Evolutionary conservation across 345 rosid species (phyloP).

Genomic region (Gossypium raimondii): DNA sequence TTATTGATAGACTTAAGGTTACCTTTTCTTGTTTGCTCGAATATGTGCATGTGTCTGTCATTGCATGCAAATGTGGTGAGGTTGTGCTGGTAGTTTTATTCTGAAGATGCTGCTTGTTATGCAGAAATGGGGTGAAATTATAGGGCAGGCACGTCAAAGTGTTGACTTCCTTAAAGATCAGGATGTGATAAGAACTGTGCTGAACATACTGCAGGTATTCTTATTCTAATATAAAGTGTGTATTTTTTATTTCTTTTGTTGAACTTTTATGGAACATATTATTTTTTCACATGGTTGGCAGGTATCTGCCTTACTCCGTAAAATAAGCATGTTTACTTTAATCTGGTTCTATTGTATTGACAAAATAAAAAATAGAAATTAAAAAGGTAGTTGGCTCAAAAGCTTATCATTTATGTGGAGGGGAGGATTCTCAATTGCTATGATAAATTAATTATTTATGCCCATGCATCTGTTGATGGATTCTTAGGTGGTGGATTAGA

Average conservation of each 20-base stretch:
- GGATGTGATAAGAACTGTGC: slow-evolving; percentile 81
- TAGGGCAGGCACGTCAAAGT: slow-evolving; percentile 92
- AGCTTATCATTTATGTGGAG: not conserved
- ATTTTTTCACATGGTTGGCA: not conserved
- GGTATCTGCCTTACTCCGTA: not conserved
- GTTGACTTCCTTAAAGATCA: slow-evolving; percentile 88
- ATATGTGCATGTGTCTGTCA: not conserved
- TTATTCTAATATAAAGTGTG: not conserved
- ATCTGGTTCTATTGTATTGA: not conserved
- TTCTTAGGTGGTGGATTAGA: not conserved
- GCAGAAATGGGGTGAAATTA: slow-evolving; percentile 97
- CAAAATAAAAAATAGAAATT: not conserved
- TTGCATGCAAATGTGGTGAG: not conserved
- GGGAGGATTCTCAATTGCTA: not conserved
- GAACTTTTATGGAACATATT: not conserved
- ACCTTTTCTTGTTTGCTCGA: not conserved
- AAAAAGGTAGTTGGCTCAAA: not conserved
- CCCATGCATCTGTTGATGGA: not conserved
- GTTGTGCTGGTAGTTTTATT: slow-evolving; percentile 7
- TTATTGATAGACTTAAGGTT: not conserved
- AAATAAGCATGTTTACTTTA: not conserved
- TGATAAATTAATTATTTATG: not conserved
- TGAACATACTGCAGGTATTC: slow-evolving; percentile 87
- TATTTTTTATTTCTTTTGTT: not conserved
- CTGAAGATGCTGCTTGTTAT: slow-evolving; percentile 23